phyloP scores from a whole-genome alignment of 2,329 filamentous ascomycete species.

The Neofusicoccum parvum region DNA sequence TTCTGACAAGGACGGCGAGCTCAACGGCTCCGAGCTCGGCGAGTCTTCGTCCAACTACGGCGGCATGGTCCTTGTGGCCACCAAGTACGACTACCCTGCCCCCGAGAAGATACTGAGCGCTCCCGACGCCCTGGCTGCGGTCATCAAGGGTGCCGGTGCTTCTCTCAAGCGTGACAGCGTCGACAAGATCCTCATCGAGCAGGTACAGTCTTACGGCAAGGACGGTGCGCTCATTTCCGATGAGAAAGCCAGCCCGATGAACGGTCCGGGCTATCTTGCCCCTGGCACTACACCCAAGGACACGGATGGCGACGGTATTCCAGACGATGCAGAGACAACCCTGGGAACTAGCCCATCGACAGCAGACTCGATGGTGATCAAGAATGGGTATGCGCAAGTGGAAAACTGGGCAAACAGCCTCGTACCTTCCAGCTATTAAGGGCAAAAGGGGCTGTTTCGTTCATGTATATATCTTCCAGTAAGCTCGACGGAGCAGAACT shows the following conservation, averaged over 20 bases:
- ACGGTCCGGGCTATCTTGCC: conserved; percentile 43
- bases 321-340: conserved; percentile 51
- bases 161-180: conserved; percentile 49
- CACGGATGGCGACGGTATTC: conserved; percentile 54
- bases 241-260: conserved; percentile 46
- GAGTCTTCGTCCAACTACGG: conserved; percentile 50
- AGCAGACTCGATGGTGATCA: conserved; percentile 45
- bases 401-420: conserved; percentile 57
- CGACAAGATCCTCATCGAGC: conserved; percentile 46
- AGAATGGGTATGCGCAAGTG: conserved; percentile 50
- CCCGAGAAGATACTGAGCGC: conserved; percentile 46
- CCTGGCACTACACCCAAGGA: conserved; percentile 46
- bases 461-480: not conserved
- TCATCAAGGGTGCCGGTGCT: conserved; percentile 46
- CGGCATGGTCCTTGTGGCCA: conserved; percentile 47
- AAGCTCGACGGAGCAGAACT: no score
- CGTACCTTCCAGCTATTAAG: conserved; percentile 32
- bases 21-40: conserved; percentile 53
- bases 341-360: conserved; percentile 43
- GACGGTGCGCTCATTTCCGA: conserved; percentile 50
- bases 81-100: conserved; percentile 47
- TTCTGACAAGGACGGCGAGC: conserved; percentile 50
- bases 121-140: conserved; percentile 44
- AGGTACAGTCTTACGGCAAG: conserved; percentile 51
- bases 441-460: not conserved